These are phyloP conservation scores for Fennellomyces sp. DNA, from an alignment of 371 early-diverging fungal species.

Conservation along the genomic window DNA sequence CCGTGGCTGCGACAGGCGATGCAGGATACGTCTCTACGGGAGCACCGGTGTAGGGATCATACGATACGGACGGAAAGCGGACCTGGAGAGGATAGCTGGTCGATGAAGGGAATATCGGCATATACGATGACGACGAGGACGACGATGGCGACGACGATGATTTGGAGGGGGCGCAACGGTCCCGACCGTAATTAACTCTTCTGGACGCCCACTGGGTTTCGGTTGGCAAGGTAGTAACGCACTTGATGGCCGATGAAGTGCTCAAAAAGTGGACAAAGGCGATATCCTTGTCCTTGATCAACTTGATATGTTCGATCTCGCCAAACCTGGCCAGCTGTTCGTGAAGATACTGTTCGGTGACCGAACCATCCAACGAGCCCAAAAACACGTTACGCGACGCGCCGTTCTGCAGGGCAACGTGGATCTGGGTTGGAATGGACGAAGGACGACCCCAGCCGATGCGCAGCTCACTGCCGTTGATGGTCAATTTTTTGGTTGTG, in stretches of 20 bases:
- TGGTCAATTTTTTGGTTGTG: conserved; percentile 32
- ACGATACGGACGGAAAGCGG: conserved; percentile 22
- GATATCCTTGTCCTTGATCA: conserved; percentile 71
- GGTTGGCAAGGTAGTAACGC: conserved; percentile 59
- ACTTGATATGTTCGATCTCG: conserved; percentile 71
- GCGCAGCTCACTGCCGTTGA: conserved; percentile 61
- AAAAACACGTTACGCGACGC: conserved; percentile 82
- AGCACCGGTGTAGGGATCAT: conserved; percentile 32
- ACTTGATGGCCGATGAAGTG: conserved; percentile 72
- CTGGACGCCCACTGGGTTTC: conserved; percentile 58
- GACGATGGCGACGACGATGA: conserved; percentile 7
- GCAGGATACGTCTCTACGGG: conserved; percentile 26
- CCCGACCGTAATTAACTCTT: conserved; percentile 78
- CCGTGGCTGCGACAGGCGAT: background rate
- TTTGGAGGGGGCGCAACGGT: conserved; percentile 64
- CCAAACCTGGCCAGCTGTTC: conserved; percentile 70
- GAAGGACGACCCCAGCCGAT: conserved; percentile 84
- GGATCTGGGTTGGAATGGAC: conserved; percentile 48
- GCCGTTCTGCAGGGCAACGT: conserved; percentile 64
- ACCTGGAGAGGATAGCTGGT: conserved; percentile 17
- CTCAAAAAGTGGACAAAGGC: conserved; percentile 84
- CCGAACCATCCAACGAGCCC: conserved; percentile 63
- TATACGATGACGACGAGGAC: background rate
- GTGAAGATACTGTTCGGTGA: conserved; percentile 54
- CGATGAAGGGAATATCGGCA: conserved; percentile 7